Evolutionary conservation across 306 rosid genomes (phyloP).

Genomic region (Betula pendula): DNA sequence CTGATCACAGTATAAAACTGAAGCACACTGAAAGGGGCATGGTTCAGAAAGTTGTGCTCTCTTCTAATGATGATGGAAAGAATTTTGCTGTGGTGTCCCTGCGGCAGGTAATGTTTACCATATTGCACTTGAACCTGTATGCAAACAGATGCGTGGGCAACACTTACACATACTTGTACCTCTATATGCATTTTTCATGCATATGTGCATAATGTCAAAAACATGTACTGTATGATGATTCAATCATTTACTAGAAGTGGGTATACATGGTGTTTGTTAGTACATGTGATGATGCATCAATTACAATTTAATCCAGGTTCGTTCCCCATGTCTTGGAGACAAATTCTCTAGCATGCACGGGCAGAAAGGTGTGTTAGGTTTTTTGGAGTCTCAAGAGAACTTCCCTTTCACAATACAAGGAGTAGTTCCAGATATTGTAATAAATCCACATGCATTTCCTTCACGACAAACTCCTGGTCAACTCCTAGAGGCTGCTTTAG

Average conservation of each 20-base stretch:
- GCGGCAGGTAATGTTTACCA: constrained; percentile 66
- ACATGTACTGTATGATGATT: constrained; percentile 22
- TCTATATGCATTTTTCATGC: background rate
- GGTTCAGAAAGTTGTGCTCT: constrained; percentile 89
- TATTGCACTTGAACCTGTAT: background rate
- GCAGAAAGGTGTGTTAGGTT: constrained; percentile 97
- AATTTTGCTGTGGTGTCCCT: constrained; percentile 87
- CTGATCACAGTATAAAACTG: constrained; percentile 83
- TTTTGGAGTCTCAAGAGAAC: constrained; percentile 88
- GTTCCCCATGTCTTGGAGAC: constrained; percentile 94
- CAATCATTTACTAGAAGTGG: background rate
- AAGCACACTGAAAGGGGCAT: constrained; percentile 94
- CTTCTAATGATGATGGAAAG: constrained; percentile 94
- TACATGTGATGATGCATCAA: background rate
- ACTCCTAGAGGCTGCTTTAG: constrained; percentile 92
- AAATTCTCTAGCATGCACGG: constrained; percentile 99
- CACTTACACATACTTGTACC: background rate
- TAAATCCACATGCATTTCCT: constrained; percentile 97
- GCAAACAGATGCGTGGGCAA: background rate
- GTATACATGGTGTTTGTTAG: background rate
- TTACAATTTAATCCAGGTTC: constrained; percentile 55
- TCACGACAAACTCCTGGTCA: constrained; percentile 98
- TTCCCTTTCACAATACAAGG: constrained; percentile 92
- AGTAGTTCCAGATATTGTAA: constrained; percentile 93
- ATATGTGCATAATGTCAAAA: constrained; percentile 11